Percentiles rank a stretch among this genome's conserved stretches.
Conservation (phyloP, 768 basidiomycete species). For the Suillus alpinus region DNA sequence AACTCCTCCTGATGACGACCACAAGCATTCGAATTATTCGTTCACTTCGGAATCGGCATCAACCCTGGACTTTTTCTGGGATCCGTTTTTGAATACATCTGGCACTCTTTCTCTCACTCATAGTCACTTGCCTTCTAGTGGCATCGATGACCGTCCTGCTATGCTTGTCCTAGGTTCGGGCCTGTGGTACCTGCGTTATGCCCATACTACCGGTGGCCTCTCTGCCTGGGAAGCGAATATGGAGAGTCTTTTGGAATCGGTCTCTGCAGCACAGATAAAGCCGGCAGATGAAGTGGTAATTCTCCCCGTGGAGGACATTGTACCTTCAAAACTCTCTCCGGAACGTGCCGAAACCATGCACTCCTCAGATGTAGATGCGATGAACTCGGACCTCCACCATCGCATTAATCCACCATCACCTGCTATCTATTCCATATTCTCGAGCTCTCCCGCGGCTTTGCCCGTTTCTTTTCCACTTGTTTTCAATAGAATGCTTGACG, state of each 20-base stretch:
- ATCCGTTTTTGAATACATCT: slow-evolving; percentile 81
- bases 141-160: slow-evolving; percentile 40
- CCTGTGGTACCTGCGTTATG: slow-evolving; percentile 85
- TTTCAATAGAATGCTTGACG: slow-evolving; percentile 78
- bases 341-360: slow-evolving; percentile 69
- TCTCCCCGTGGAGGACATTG: slow-evolving; percentile 72
- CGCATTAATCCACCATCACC: slow-evolving; percentile 46
- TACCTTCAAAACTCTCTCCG: slow-evolving; percentile 60
- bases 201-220: slow-evolving; percentile 68
- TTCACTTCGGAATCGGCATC: slow-evolving; percentile 46
- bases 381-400: slow-evolving; percentile 84
- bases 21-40: slow-evolving; percentile 68
- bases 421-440: slow-evolving; percentile 29
- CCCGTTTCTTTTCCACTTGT: slow-evolving; percentile 66
- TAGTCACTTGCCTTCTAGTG: slow-evolving; percentile 2
- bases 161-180: slow-evolving; percentile 84
- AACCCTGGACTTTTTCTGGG: slow-evolving; percentile 70
- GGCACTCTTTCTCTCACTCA: slow-evolving; percentile 46
- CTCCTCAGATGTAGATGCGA: slow-evolving; percentile 78
- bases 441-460: slow-evolving; percentile 16
- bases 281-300: slow-evolving; percentile 75
- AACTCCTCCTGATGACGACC: slow-evolving; percentile 49
- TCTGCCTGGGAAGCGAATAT: slow-evolving; percentile 76
- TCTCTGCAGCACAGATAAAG: slow-evolving; percentile 34
- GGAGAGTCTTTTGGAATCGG: slow-evolving; percentile 56